Base-by-base conservation (phyloP, 1,284 basidiomycete genomes). In the Malassezia sp. region DNA sequence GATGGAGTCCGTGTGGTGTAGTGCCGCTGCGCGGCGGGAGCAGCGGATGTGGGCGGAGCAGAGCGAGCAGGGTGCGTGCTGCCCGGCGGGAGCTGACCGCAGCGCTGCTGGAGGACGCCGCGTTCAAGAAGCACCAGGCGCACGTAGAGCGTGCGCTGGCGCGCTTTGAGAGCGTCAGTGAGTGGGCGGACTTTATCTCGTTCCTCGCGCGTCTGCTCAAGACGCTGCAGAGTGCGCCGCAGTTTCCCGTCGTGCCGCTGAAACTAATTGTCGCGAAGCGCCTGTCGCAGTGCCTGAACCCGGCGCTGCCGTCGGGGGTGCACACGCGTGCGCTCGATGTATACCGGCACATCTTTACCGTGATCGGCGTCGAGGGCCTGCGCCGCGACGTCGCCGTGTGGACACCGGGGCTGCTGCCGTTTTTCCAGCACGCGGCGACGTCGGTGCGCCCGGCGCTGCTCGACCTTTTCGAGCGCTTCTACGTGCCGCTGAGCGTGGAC, bases 141-240 rank as follows among this genome's bases (percentile, higher is more conserved):
- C 81, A 86, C 60, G 84, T 99, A 42, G 93, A 97, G 70, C 83
- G 84, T 70, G 86, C 85, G 55, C 76, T 99, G 22, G 84, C 82
- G 56, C 83, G 85, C 1, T 97, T 99, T 63, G 90, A 96, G 69
- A 86, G 80, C 67, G 87, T 96, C 52, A 86, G 91, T 53, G 93
- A 99, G 74, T 99, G 93, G 93, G 91, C 93, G 49, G 93, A 99
- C 75, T 97, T 91, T 71, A 96, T 96, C 68, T 84, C 91, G 33
- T 97, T 97, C 73, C 74, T 99, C 64, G 90, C 89, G 60, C 83
- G 90, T 53, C 73, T 99, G 48, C 80, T 95, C 58, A 97, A 96
- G 78, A 85, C 89, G 0, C 80, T 97, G 31, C 90, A 97, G 75
- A 80, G 84, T 1, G 81, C 85, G 69, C 80, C 85, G 74, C 80